Base-by-base conservation (phyloP, 1,139 yeast genomes). In the Saccharomyces hybrid region DNA sequence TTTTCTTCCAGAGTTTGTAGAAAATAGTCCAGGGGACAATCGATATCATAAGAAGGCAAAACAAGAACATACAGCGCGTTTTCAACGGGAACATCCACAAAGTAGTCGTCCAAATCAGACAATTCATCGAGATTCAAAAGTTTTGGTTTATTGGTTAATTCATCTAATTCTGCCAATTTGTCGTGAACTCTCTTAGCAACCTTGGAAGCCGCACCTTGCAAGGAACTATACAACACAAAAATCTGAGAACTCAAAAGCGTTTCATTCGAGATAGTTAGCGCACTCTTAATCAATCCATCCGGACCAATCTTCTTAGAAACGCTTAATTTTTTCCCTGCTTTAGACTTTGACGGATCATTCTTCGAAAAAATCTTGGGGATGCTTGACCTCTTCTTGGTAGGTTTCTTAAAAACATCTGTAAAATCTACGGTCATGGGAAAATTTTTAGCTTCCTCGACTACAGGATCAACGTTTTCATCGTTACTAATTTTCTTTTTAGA, bases 31-130 rank as follows among this genome's bases (percentile, higher is more conserved):
- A 91, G 78, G 9, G 97, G 97, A 1, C 95, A 87, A 70, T 90
- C 97, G 0, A 91, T 87, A 63, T 89, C 97, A 67, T 90, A 90
- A 0, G 97, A 88, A 1, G 98, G 98, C 29, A 90, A 75, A 14
- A 90, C 88, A 59, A 90, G 63, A 26, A 90, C 67, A 64, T 88
- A 90, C n/a, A 88, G 73, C 48, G 81, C 75, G 42, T 75, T 73
- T 6, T 71, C 72, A 29, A 70, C 63, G 6, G 89, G 88, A 11
- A 85, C 82, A 50, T 81, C 77, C 50, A 88, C 76, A 70, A 90
- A 90, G 70, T 81, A 90, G 56, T 87, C 86, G 64, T 90, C 97
- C 54, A 88, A 73, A 69, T 90, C 97, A 60, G 85, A 88, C 23
- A 91, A 75, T 63, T 90, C 96, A 65, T 90, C 96, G 53, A 90